Evolutionary conservation across 306 rosid genomes (phyloP), one percentile per base, ranked within the genome.

Genomic region (Vachellia collinsii): DNA sequence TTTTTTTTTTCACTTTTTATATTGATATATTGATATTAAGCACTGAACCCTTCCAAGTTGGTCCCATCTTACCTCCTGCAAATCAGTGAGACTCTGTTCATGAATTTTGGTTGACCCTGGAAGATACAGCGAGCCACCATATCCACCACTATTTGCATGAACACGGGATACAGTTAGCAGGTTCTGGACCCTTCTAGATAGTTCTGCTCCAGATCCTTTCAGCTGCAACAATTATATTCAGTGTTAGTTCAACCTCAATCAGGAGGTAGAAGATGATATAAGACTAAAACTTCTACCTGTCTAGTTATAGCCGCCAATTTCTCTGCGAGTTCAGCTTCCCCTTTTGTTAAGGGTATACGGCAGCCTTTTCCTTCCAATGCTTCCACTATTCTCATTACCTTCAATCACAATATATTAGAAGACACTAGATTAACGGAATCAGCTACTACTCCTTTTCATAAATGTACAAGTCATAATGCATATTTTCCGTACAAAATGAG

Each of bases 331-430:
- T 93, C 97, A 78, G 82, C 98, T 90, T 95, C 99, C 84, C 98
- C 98, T 87, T 90, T 93, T 76, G 91, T 92, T 70, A 95, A 74
- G 65, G 99, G 98, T 79, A 95, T 83, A 25, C 97, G 93, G 84
- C 87, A 96, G 79, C 97, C 97, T 90, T 96, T 93, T 62, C 91
- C 94, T 77, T 96, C 98, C 75, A 95, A 79, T 8, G 99, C 97
- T 80, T 93, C 99, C 84, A 96, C 87, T 79, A 93, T 86, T 89
- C 95, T 87, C 99, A 92, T 93, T 50, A 89, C 93, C 98, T 96
- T 82, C 79, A 83, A 84, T 73, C 54, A 89, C 41, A 56, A 16
- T 43, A 84, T 51, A 74, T 8, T 37, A 54, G 63, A 75, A 34
- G 65, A 74, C 7, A 56, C 36, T 19, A 63, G 69, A 66, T 36